Base-by-base conservation (phyloP, 1,139 yeast species). In the Diutina rugosa region DNA sequence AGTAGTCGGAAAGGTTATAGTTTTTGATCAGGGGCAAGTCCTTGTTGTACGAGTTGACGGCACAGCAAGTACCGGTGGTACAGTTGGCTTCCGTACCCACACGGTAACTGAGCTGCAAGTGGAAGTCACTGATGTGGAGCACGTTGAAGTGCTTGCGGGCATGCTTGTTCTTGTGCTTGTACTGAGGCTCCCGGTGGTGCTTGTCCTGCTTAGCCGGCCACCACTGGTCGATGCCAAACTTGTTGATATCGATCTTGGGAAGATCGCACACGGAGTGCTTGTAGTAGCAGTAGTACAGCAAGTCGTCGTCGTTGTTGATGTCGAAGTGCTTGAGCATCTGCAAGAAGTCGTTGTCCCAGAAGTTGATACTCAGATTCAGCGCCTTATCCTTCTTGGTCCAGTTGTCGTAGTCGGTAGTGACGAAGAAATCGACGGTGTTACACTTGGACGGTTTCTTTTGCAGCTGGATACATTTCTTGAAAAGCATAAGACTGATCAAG, bases 121-220 rank as follows among this genome's bases (percentile, higher is more conserved):
- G 90, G 69, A 84, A 80, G 64, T 85, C 90, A 35, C 83, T 77
- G 32, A 85, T 63, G 63, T 85, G 90, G 59, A 84, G 70, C n/a
- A 83, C 90, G 59, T 82, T 81, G 67, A 84, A 81, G 8, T 60
- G 61, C 18, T 67, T 70, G 29, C 63, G 57, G 14, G 41, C 41
- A 6, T 35, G 1, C 41, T 35, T 35, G 54, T 62, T 61, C n/a
- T 21, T 16, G 55, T 64, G n/a, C 35, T 54, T 56, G 56, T 60
- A 60, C n/a, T 44, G 51, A 6, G 63, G 63, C 52, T 58, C 58
- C 6, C 6, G 18, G 28, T 54, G 9, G 54, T 59, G 55, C 46
- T 58, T 30, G 7, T 30, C 56, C 35, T 56, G 46, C 56, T 60
- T 61, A 6, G 38, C 51, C 0, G 64, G 64, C 63, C 62, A 61